These are phyloP conservation scores for Artomyces pyxidatus DNA, from an alignment of 768 basidiomycete genomes.

Conservation along the genomic window DNA sequence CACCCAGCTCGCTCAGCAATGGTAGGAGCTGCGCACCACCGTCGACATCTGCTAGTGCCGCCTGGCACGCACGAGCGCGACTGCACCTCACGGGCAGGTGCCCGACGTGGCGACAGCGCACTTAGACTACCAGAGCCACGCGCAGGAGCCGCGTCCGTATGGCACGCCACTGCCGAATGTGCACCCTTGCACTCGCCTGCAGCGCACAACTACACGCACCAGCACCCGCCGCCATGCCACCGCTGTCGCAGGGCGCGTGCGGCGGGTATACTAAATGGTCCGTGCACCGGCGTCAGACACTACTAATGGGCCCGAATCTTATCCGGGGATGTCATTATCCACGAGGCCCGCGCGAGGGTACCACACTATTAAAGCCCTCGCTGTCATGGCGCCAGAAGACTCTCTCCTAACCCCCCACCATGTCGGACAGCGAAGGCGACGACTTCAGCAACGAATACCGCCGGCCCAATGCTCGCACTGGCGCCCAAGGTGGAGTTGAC, in stretches of 20 bases:
- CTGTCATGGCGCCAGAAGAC: no score
- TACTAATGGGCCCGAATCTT: no score
- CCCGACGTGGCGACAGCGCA: conserved; percentile 5
- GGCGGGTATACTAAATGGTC: no score
- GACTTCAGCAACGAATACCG: no score
- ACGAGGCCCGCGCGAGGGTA: no score
- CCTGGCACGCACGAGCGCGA: conserved; percentile 8
- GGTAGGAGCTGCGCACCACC: conserved; percentile 1
- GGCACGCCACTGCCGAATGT: conserved; percentile 1
- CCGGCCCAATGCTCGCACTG: no score
- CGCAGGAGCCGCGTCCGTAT: conserved; percentile 7
- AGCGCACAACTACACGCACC: background rate
- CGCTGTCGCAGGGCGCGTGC: background rate
- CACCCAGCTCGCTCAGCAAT: background rate
- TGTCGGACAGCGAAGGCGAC: no score
- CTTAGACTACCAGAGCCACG: conserved; percentile 11
- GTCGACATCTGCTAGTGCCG: background rate
- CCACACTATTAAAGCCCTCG: no score
- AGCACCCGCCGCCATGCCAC: background rate
- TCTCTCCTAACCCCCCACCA: no score
- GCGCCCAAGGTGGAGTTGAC: no score
- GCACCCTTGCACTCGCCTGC: background rate
- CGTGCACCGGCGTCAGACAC: no score
- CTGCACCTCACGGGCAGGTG: conserved; percentile 1
- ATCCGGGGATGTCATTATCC: no score